These are phyloP conservation scores for Polygonum aviculare DNA, from an alignment of 148 eudicot genomes.

Conservation along the genomic window DNA sequence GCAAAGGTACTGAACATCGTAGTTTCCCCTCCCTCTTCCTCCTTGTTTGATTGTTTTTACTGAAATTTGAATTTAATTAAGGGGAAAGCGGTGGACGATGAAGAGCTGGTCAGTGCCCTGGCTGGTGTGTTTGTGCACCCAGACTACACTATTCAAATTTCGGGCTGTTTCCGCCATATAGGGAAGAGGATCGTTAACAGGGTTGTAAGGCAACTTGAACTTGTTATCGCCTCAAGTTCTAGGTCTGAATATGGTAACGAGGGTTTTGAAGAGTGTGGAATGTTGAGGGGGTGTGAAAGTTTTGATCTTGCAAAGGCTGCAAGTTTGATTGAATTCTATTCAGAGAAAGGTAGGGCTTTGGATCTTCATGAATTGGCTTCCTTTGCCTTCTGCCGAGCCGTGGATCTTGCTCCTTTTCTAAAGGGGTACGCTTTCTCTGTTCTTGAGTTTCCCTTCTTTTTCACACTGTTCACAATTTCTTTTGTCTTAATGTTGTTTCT, in stretches of 20 bases:
- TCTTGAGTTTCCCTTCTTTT: neutral
- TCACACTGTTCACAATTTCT: neutral
- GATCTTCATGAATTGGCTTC: constrained; percentile 77
- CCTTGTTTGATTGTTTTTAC: neutral
- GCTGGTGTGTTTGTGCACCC: constrained; percentile 61
- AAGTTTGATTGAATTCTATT: constrained; percentile 47
- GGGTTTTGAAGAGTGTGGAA: constrained; percentile 30
- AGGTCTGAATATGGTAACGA: constrained; percentile 18
- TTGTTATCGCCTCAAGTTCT: constrained; percentile 47
- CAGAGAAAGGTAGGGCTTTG: constrained; percentile 46
- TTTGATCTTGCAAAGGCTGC: constrained; percentile 26
- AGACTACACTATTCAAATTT: constrained; percentile 61
- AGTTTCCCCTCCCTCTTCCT: neutral
- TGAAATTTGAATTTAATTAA: constrained; percentile 19
- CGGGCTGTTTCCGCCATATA: constrained; percentile 77
- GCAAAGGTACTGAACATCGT: neutral
- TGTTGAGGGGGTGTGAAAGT: constrained; percentile 32
- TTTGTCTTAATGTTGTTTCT: neutral
- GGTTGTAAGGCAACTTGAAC: constrained; percentile 35
- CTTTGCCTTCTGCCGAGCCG: constrained; percentile 71
- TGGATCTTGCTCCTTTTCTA: constrained; percentile 58
- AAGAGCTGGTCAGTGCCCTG: constrained; percentile 50
- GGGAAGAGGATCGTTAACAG: constrained; percentile 45
- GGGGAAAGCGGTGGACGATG: constrained; percentile 51
- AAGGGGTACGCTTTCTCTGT: constrained; percentile 33